A percentile compares a stretch with the other conserved stretches of the same genome.
These are phyloP conservation scores for Cornus florida DNA, from an alignment of 148 eudicot species.

Conservation along the genomic window DNA sequence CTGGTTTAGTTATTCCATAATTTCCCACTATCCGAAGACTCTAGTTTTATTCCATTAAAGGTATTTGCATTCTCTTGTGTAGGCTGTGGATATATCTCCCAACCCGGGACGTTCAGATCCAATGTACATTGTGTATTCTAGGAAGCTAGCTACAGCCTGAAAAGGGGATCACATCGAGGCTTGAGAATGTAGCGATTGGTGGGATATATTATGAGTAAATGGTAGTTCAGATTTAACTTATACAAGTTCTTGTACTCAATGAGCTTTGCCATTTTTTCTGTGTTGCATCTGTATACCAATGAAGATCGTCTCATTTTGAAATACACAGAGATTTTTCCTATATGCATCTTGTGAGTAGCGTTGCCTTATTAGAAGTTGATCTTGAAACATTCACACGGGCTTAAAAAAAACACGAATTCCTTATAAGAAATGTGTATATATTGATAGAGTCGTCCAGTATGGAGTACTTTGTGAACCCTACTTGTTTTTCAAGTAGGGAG, in stretches of 20 bases:
- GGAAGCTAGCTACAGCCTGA: constrained; percentile 64
- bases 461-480: too few species aligned
- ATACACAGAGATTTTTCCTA: too few species aligned
- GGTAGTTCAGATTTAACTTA: not conserved
- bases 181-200: not conserved
- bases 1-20: not conserved
- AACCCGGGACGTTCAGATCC: constrained; percentile 96
- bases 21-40: not conserved
- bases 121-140: constrained; percentile 83
- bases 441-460: too few species aligned
- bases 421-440: too few species aligned
- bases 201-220: not conserved
- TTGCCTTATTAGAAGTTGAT: too few species aligned
- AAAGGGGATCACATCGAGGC: not conserved
- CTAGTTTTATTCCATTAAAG: not conserved
- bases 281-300: too few species aligned
- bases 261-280: not conserved
- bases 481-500: too few species aligned
- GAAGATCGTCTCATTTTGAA: too few species aligned
- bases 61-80: constrained; percentile 18
- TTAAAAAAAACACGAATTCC: too few species aligned
- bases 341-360: too few species aligned
- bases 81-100: constrained; percentile 95
- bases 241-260: not conserved
- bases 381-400: too few species aligned